Percentiles rank a stretch among this genome's conserved stretches.
Evolutionary conservation across 352 stramenopile species (phyloP).

Genomic region (Pythium grandisporangium): DNA sequence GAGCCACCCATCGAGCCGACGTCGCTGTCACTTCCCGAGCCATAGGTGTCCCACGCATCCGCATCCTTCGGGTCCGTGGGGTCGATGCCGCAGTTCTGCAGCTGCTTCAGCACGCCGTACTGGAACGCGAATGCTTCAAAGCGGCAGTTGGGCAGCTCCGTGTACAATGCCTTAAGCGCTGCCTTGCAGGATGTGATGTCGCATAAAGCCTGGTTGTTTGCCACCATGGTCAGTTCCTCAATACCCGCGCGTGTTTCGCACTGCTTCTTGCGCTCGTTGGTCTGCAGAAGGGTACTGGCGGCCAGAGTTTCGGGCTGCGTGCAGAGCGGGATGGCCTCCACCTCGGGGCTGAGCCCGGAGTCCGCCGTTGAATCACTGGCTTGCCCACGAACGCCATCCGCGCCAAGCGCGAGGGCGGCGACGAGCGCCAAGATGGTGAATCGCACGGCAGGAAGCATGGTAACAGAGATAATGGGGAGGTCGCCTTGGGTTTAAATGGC

Average conservation of each 20-base stretch:
- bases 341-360: slow-evolving; percentile 15
- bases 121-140: slow-evolving; percentile 44
- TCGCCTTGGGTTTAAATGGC: too few relatives aligned
- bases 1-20: too few relatives aligned
- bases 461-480: too few relatives aligned
- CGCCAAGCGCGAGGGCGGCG: too few relatives aligned
- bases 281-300: slow-evolving; percentile 21
- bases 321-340: slow-evolving; percentile 29
- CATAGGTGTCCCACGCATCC: too few relatives aligned
- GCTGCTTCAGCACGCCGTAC: slow-evolving; percentile 23
- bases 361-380: background rate
- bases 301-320: slow-evolving; percentile 28
- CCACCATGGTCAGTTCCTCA: slow-evolving; percentile 34
- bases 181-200: slow-evolving; percentile 28
- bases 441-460: too few relatives aligned
- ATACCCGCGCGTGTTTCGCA: slow-evolving; percentile 38
- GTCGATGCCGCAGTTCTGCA: slow-evolving; percentile 40
- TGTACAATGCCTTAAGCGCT: slow-evolving; percentile 53
- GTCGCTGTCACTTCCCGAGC: too few relatives aligned
- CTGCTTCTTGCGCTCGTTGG: slow-evolving; percentile 38
- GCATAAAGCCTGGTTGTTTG: slow-evolving; percentile 29
- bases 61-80: too few relatives aligned
- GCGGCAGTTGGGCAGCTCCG: slow-evolving; percentile 42
- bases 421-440: too few relatives aligned
- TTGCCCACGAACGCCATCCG: too few relatives aligned